Evolutionary conservation across 1,284 basidiomycete genomes (phyloP), one percentile per base, ranked within the genome.

Genomic region (Heterobasidion occidentale): DNA sequence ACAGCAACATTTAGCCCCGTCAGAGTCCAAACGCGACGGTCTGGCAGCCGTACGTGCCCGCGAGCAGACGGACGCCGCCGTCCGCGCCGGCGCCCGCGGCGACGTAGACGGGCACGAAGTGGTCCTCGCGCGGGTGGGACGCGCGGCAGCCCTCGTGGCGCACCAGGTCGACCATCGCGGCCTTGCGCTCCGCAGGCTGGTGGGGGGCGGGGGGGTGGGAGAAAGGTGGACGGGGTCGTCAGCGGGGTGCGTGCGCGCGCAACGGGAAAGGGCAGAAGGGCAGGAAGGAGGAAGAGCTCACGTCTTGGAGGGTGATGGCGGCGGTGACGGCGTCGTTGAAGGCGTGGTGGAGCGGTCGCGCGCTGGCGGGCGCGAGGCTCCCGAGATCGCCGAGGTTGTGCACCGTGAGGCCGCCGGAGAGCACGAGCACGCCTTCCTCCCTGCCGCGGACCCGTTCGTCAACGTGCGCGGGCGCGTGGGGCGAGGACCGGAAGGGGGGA

Each of bases 61-160:
- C 68, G 42, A 88, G 58, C 7, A 85, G 73, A 62, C 68, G 73
- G 11, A 75, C 75, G 33, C 71, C 68, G 12, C 80, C 81, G 7
- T 72, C 75, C 56, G 82, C 83, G 5, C 83, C 86, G n/a, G 85
- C 86, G 9, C 86, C 87, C 20, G 80, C 84, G 5, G 82, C 87
- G 45, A 88, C 74, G 66, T 89, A 90, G 20, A 90, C 63, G 9
- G 88, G 87, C 17, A 89, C 74, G 65, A 88, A 88, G 62, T 90
- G 88, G 20, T 90, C 88, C 63, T 83, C 82, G 7, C 84, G 73
- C 3, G 87, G 88, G 62, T 90, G 85, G 20, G 82, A 77, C 3
- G 73, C 64, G 3, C 84, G 75, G 73, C 88, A 90, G 11, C 78
- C 82, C 14, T 70, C 63, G 61, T 89, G 85, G 46, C 72, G 71